Conservation (phyloP, 2,329 filamentous ascomycete genomes). For the Trichoderma sp. region DNA sequence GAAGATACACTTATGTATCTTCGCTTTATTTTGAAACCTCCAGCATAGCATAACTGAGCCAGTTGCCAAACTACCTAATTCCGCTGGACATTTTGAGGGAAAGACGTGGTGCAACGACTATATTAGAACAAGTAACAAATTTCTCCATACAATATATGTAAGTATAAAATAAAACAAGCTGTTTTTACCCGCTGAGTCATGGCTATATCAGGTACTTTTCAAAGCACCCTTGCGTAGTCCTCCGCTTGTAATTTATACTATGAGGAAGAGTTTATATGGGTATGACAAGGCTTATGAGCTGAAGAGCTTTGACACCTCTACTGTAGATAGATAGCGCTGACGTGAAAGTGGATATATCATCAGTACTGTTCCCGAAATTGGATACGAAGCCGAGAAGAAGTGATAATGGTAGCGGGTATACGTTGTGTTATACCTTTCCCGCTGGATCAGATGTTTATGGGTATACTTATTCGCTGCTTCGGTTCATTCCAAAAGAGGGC, state of each 20-base stretch:
- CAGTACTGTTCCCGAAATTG: background rate
- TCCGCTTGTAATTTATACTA: background rate
- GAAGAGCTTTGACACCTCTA: background rate
- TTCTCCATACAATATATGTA: background rate
- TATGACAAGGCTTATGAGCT: background rate
- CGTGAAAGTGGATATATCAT: background rate
- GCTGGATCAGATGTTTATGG: background rate
- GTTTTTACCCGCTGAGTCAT: background rate
- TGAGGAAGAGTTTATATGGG: background rate
- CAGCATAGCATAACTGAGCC: background rate
- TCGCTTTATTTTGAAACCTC: background rate
- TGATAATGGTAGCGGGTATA: background rate
- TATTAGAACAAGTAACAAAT: background rate
- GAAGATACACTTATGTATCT: background rate
- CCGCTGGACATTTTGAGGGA: accelerated
- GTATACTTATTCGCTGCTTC: background rate
- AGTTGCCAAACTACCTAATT: background rate
- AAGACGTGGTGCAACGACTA: background rate
- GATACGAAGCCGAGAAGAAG: background rate
- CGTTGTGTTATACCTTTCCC: background rate
- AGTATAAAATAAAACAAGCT: background rate
- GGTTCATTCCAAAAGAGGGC: background rate
- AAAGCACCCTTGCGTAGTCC: background rate
- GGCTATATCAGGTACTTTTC: background rate
- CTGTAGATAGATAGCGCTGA: background rate